Evolutionary conservation across 805 yeast genomes (phyloP), one percentile per base, ranked within the genome.

Genomic region (Cyberlindnera xylosilytica): DNA sequence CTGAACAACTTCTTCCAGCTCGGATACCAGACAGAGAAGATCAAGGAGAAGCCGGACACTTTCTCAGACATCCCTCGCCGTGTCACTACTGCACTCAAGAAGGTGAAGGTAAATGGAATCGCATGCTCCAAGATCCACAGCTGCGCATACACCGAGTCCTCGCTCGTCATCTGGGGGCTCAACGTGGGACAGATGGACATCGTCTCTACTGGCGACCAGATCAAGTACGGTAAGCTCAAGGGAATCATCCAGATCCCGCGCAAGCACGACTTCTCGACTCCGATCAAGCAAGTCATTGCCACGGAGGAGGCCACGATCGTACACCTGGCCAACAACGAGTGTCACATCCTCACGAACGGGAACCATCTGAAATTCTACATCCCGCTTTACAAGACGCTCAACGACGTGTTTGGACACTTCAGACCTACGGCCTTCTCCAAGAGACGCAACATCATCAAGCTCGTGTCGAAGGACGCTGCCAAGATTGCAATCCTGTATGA

Each of bases 111-210:
- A 9, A 29, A 44, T 28, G 65, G 62, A n/a, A 33, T 60, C 39
- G 36, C 81, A 1, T 80, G 84, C 16, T 85, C 95, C 3, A 78
- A 73, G 36, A 70, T 82, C 11, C 95, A 87, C 57, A 78, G 91
- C 4, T 70, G 81, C 16, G 85, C 76, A 0, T 82, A 70, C 46
- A 65, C 80, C 0, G 66, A 64, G 6, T 58, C 65, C 33, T 75
- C 73, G 9, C 45, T 54, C n/a, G 75, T 65, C 46, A 61, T 78
- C 29, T 87, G 96, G 95, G 96, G 96, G 2, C 63, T 82, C 28
- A 85, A 87, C 56, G 64, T 78, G 27, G 96, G 96, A 0, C 96
- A 87, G 59, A 78, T 87, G 81, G 91, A 91, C 3, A 66, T 75
- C 38, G 52, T 66, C 6, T 44, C 64, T 15, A 44, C 63, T 2